These are phyloP conservation scores for Xanthoconium purpureum DNA, from an alignment of 768 basidiomycete genomes.

Conservation along the genomic window DNA sequence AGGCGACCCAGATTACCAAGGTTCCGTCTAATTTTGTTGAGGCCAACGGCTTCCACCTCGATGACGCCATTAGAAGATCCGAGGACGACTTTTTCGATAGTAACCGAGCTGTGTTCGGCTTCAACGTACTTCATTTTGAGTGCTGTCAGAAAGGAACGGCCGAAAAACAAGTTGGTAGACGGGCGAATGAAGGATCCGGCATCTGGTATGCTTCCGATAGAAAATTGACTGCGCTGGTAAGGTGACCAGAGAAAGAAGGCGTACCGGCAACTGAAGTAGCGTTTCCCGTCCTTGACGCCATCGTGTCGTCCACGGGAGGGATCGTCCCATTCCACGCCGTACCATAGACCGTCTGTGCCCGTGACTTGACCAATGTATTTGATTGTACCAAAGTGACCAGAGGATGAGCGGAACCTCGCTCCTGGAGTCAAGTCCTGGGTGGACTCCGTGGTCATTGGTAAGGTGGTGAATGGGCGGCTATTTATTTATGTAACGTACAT, in stretches of 20 bases:
- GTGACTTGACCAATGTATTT: constrained; percentile 64
- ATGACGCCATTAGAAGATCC: constrained; percentile 84
- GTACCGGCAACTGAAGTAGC: constrained; percentile 80
- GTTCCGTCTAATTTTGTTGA: constrained; percentile 74
- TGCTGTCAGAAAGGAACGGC: constrained; percentile 71
- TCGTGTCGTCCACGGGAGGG: constrained; percentile 81
- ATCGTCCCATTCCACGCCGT: constrained; percentile 99
- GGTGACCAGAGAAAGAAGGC: constrained; percentile 13
- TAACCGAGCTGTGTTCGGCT: constrained; percentile 44
- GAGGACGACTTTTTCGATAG: constrained; percentile 62
- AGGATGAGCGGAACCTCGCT: constrained; percentile 49
- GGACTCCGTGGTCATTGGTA: constrained; percentile 11
- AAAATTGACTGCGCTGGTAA: constrained; percentile 7
- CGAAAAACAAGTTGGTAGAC: constrained; percentile 52
- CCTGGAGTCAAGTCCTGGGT: constrained; percentile 36
- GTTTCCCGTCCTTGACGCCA: constrained; percentile 71
- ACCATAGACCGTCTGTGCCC: constrained; percentile 68
- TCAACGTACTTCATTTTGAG: constrained; percentile 79
- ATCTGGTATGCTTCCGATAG: constrained; percentile 46
- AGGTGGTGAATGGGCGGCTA: not conserved
- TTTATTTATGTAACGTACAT: constrained; percentile 15
- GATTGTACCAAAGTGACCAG: constrained; percentile 63
- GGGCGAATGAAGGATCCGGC: constrained; percentile 83
- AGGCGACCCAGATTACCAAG: constrained; percentile 64
- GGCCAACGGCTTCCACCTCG: constrained; percentile 78